Conservation (phyloP, 768 basidiomycete genomes). For the Candolleomyces efflorescens region DNA sequence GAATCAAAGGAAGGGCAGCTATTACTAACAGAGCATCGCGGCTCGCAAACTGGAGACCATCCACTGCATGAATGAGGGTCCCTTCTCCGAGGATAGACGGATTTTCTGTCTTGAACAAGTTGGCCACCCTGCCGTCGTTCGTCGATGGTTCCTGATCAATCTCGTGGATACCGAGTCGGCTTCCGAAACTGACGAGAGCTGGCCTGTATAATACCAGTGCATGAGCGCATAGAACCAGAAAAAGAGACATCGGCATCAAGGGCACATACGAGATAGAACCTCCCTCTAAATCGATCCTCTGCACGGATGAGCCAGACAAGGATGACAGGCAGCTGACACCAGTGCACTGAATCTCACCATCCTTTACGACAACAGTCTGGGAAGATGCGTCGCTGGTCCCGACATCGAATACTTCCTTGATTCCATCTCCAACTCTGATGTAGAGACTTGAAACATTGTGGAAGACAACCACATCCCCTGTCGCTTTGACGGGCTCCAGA, state of each 20-base stretch:
- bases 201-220: slow-evolving; percentile 34
- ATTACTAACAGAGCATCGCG: slow-evolving; percentile 44
- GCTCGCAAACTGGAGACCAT: slow-evolving; percentile 68
- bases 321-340: slow-evolving; percentile 16
- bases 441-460: slow-evolving; percentile 57
- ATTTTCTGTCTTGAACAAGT: slow-evolving; percentile 36
- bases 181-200: slow-evolving; percentile 60
- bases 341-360: slow-evolving; percentile 53
- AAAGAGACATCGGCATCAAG: slow-evolving; percentile 20
- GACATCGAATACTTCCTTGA: slow-evolving; percentile 25
- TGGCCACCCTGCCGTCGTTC: slow-evolving; percentile 52
- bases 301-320: slow-evolving; percentile 13
- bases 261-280: slow-evolving; percentile 56
- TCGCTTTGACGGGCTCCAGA: slow-evolving; percentile 38
- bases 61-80: slow-evolving; percentile 50
- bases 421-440: slow-evolving; percentile 25
- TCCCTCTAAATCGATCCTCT: slow-evolving; percentile 56
- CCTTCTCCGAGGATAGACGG: slow-evolving; percentile 41
- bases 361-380: slow-evolving; percentile 41
- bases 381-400: slow-evolving; percentile 8
- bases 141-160: slow-evolving; percentile 57
- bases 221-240: slow-evolving; percentile 16
- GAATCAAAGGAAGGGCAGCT: not conserved
- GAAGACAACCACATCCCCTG: slow-evolving; percentile 49
- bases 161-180: slow-evolving; percentile 59